Evolutionary conservation across 1,284 basidiomycete species (phyloP).

Genomic region (Sporisorium graminicola): DNA sequence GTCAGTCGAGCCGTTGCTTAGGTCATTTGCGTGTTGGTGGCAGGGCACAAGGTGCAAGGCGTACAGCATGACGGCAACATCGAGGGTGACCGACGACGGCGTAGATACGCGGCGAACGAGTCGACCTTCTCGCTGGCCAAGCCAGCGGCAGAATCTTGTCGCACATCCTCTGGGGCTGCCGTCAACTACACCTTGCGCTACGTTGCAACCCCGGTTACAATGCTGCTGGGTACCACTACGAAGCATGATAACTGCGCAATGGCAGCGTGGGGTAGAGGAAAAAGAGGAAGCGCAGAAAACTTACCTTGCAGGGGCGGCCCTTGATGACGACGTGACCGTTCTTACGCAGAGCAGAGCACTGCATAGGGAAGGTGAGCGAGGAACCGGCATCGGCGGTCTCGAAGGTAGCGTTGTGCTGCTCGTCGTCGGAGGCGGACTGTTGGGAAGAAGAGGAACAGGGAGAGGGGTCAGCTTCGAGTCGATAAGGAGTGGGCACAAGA

Average conservation of each 20-base stretch:
- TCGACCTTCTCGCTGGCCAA: not conserved
- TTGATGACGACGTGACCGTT: slow-evolving; percentile 98
- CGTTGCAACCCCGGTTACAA: not conserved
- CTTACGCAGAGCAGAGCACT: slow-evolving; percentile 95
- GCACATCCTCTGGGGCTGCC: not conserved
- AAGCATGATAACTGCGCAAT: not conserved
- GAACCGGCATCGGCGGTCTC: slow-evolving; percentile 75
- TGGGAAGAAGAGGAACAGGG: not conserved
- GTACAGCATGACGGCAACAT: not conserved
- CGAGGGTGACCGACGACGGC: not conserved
- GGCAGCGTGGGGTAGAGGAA: not conserved
- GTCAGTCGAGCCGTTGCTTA: slow-evolving; percentile 5
- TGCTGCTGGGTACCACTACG: not conserved
- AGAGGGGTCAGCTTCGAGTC: not conserved
- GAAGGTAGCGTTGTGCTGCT: slow-evolving; percentile 89
- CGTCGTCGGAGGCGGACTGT: slow-evolving; percentile 76
- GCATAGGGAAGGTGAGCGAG: slow-evolving; percentile 76
- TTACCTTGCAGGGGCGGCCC: slow-evolving; percentile 90
- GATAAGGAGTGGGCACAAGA: not conserved
- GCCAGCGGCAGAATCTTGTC: not conserved
- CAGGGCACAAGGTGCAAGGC: not conserved
- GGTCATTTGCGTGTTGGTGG: not conserved
- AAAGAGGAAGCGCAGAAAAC: slow-evolving; percentile 17
- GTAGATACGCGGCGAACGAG: not conserved
- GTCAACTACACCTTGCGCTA: not conserved